phyloP scores from a whole-genome alignment of 805 yeast genomes.

The Lipomyces yamadae region DNA sequence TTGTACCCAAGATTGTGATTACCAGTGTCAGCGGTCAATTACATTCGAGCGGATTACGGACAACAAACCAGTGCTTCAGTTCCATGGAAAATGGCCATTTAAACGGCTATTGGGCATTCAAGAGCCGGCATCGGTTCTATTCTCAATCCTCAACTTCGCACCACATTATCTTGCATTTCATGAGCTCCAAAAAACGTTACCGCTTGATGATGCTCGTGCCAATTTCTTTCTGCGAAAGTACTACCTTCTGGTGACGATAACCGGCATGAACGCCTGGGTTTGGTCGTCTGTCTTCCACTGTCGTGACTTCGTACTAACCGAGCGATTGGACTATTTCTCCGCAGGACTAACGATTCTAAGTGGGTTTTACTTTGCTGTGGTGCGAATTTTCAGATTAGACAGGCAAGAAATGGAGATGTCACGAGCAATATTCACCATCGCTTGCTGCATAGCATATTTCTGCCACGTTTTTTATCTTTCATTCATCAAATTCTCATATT shows the following conservation, averaged over 20 bases:
- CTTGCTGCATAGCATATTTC: slow-evolving; percentile 58
- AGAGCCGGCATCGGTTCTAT: slow-evolving; percentile 78
- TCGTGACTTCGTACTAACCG: slow-evolving; percentile 81
- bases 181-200: slow-evolving; percentile 23
- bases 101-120: slow-evolving; percentile 76
- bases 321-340: slow-evolving; percentile 84
- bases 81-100: slow-evolving; percentile 99
- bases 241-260: slow-evolving; percentile 57
- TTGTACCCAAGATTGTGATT: slow-evolving; percentile 84
- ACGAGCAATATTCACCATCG: slow-evolving; percentile 48
- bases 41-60: slow-evolving; percentile 58
- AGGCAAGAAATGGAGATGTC: slow-evolving; percentile 40
- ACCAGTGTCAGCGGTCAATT: slow-evolving; percentile 82
- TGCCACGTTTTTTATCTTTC: slow-evolving; percentile 69
- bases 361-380: slow-evolving; percentile 72
- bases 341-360: slow-evolving; percentile 87
- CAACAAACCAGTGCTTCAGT: slow-evolving; percentile 70
- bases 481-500: slow-evolving; percentile 79
- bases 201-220: slow-evolving; percentile 31
- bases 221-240: slow-evolving; percentile 42
- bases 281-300: slow-evolving; percentile 85
- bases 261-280: slow-evolving; percentile 86
- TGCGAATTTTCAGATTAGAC: slow-evolving; percentile 67
- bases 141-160: slow-evolving; percentile 71
- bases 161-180: slow-evolving; percentile 59